A percentile compares a stretch with the other conserved stretches of the same genome.
Conservation (phyloP, 2,329 filamentous ascomycete genomes). For the Aspergillus pseudoglaucus region DNA sequence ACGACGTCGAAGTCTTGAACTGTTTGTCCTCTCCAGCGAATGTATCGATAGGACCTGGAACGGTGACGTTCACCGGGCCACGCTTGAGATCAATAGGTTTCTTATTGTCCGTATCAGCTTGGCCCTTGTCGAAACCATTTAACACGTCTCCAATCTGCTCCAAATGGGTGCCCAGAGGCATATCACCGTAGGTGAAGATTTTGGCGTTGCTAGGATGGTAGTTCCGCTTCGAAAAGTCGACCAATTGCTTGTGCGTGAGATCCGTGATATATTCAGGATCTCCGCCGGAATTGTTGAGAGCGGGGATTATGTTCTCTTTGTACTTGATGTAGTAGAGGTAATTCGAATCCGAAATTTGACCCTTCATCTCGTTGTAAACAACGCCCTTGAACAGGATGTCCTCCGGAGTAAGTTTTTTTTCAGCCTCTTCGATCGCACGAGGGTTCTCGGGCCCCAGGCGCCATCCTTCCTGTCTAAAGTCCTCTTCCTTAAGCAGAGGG, state of each 20-base stretch:
- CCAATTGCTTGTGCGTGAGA: conserved; percentile 82
- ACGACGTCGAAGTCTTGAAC: conserved; percentile 88
- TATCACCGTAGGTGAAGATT: conserved; percentile 89
- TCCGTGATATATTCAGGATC: conserved; percentile 96
- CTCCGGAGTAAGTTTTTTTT: conserved; percentile 46
- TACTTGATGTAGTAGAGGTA: conserved; percentile 95
- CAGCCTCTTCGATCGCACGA: conserved; percentile 45
- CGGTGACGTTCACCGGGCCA: conserved; percentile 62
- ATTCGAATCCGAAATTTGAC: conserved; percentile 93
- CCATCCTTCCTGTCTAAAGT: conserved; percentile 97
- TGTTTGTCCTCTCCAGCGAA: conserved; percentile 80
- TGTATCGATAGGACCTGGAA: conserved; percentile 78
- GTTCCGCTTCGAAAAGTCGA: conserved; percentile 81
- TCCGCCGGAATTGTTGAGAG: conserved; percentile 92
- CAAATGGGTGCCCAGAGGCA: conserved; percentile 76
- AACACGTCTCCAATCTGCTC: conserved; percentile 71
- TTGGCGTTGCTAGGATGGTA: conserved; percentile 98
- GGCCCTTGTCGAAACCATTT: conserved; percentile 63
- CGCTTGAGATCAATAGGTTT: conserved; percentile 63
- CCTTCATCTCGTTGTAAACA: conserved; percentile 99
- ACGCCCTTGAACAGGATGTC: conserved; percentile 84
- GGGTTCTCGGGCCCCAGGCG: conserved; percentile 89
- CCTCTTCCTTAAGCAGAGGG: conserved; percentile 79
- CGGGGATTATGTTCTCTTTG: conserved; percentile 88
- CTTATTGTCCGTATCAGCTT: conserved; percentile 67